Percentiles rank a stretch among this genome's conserved stretches.
Conservation (phyloP, 805 yeast genomes). For the Candida nemodendra region DNA sequence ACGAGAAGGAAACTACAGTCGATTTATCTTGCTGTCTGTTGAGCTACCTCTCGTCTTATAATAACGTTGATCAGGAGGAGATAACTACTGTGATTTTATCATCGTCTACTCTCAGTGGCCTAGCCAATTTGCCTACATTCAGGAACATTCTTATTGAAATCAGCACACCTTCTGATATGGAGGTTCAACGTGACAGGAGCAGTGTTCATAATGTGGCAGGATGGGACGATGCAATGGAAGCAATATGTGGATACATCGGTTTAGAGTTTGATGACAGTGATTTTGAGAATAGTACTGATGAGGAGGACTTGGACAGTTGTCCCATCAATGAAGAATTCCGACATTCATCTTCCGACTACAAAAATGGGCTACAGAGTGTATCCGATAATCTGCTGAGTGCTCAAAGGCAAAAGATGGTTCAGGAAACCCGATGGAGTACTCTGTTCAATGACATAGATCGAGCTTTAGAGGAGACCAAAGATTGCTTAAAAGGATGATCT, state of each 20-base stretch:
- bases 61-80: constrained; percentile 9
- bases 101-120: constrained; percentile 17
- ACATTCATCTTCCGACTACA: neutral
- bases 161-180: constrained; percentile 18
- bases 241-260: constrained; percentile 30
- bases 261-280: constrained; percentile 36
- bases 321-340: neutral
- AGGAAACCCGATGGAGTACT: constrained; percentile 18
- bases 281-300: constrained; percentile 25
- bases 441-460: constrained; percentile 21
- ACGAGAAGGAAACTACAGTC: too few relatives aligned
- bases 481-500: neutral
- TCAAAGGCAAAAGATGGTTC: neutral
- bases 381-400: neutral
- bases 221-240: constrained; percentile 39
- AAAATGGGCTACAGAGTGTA: neutral
- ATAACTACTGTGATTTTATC: constrained; percentile 28
- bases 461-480: constrained; percentile 23
- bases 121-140: constrained; percentile 17
- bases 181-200: constrained; percentile 9
- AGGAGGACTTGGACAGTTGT: constrained; percentile 9
- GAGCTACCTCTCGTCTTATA: constrained; percentile 1
- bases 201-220: constrained; percentile 25
- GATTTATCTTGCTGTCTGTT: constrained; percentile 1
- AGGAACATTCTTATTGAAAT: constrained; percentile 29